Evolutionary conservation across 352 stramenopile species (phyloP), one percentile per base, ranked within the genome.

Genomic region (Phytophthora meadii): DNA sequence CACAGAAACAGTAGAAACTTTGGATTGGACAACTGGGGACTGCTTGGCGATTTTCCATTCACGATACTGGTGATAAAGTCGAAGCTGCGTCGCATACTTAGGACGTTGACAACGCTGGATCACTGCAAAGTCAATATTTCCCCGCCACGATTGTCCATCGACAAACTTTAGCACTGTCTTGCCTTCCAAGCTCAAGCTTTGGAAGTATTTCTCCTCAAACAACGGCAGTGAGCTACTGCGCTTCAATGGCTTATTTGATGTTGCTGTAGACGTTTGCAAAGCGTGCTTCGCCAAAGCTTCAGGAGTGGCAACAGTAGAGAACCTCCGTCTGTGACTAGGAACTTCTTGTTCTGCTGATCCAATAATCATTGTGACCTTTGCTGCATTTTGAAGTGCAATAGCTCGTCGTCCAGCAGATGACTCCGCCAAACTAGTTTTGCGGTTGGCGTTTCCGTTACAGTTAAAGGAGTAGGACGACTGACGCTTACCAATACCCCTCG

Each of bases 71-170:
- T 72, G 65, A 34, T 88, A 92, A 17, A 87, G 30, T 0, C 55
- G 57, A n/a, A 87, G 86, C 1, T 90, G 61, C 1, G 74, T 62
- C 1, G 77, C 76, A 12, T 88, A 82, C 25, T 88, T 82, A 0
- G 79, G 79, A 0, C 79, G 76, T 32, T 86, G 77, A 25, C 73
- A 88, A 3, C 77, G 70, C 50, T 92, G 79, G n/a, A 92, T 61
- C 4, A 92, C 68, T 25, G 86, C 79, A 39, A 88, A 92, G 32
- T 86, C 76, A 24, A 92, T 81, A 4, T 44, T 68, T 2, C 41
- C 49, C 8, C 61, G 51, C 22, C 49, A 50, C 10, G 46, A 24
- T 15, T 64, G 19, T 47, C 53, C 48, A 14, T 62, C 37, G 7
- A 36, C 30, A 36, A 12, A 1, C 34, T 14, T 24, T 10, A 27